phyloP scores from a whole-genome alignment of 176 grass and related monocot species.

The Carex scoparia region DNA sequence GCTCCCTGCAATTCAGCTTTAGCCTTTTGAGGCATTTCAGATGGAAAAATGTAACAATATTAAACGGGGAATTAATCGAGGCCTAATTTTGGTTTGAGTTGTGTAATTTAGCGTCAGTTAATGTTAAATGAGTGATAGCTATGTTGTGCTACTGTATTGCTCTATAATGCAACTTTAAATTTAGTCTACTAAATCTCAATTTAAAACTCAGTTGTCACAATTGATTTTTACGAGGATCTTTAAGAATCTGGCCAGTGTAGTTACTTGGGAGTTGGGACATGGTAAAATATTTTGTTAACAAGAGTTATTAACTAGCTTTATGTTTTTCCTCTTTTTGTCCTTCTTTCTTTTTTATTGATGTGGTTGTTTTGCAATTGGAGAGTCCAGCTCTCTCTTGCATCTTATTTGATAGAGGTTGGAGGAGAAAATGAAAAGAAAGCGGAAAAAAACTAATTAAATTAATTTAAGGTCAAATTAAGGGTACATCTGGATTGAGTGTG shows the following conservation, averaged over 20 bases:
- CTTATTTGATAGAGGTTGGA: no score
- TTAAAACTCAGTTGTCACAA: background rate
- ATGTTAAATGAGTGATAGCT: background rate
- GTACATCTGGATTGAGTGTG: no score
- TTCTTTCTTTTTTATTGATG: background rate
- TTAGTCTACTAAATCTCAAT: background rate
- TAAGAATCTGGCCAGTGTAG: background rate
- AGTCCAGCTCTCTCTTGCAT: no score
- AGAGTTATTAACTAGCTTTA: no score
- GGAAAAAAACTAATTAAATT: no score
- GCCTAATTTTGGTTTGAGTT: background rate
- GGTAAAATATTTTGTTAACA: no score
- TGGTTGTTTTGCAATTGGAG: no score
- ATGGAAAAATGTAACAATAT: background rate
- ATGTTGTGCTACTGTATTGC: background rate
- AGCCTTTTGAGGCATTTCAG: background rate
- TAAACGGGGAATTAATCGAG: background rate
- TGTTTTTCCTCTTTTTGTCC: background rate
- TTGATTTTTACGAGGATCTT: background rate
- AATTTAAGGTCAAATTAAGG: no score
- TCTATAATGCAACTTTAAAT: background rate
- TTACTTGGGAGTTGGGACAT: background rate
- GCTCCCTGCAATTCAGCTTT: background rate
- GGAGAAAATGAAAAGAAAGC: no score
- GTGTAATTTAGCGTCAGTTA: background rate